These are phyloP conservation scores for Leccinum disarticulatum DNA, from an alignment of 768 basidiomycete genomes.

Conservation along the genomic window DNA sequence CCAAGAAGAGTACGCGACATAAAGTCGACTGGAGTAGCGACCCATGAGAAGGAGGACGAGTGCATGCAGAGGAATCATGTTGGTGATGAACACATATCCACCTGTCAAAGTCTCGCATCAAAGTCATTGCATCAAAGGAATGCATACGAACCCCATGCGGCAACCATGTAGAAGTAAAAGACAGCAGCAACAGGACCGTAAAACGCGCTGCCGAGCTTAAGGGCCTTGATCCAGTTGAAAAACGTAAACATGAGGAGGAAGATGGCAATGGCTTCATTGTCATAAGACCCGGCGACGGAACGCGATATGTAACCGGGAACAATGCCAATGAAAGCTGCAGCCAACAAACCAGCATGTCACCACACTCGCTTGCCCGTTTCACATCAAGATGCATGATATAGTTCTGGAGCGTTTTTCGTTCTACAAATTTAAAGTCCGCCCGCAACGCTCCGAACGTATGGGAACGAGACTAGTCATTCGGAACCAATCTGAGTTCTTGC, in stretches of 20 bases:
- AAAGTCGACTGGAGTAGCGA: slow-evolving; percentile 86
- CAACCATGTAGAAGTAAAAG: slow-evolving; percentile 99
- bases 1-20: slow-evolving; percentile 84
- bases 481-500: too few species aligned
- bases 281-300: slow-evolving; percentile 98
- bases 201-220: slow-evolving; percentile 91
- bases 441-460: too few species aligned
- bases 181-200: slow-evolving; percentile 88
- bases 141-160: slow-evolving; percentile 83
- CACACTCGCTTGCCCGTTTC: too few species aligned
- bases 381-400: too few species aligned
- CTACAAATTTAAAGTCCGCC: too few species aligned
- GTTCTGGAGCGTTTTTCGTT: too few species aligned
- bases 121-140: background rate
- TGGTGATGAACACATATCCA: slow-evolving; percentile 99
- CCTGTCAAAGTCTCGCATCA: slow-evolving; percentile 44
- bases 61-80: slow-evolving; percentile 98
- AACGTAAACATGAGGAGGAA: slow-evolving; percentile 99
- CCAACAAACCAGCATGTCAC: slow-evolving; percentile 88
- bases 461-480: too few species aligned
- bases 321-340: slow-evolving; percentile 97
- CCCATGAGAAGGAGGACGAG: slow-evolving; percentile 97
- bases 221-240: slow-evolving; percentile 93
- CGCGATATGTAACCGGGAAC: slow-evolving; percentile 98
- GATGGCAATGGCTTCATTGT: slow-evolving; percentile 99